Conservation (phyloP, 495 filamentous ascomycete species). For the Aspergillus asperescens region DNA sequence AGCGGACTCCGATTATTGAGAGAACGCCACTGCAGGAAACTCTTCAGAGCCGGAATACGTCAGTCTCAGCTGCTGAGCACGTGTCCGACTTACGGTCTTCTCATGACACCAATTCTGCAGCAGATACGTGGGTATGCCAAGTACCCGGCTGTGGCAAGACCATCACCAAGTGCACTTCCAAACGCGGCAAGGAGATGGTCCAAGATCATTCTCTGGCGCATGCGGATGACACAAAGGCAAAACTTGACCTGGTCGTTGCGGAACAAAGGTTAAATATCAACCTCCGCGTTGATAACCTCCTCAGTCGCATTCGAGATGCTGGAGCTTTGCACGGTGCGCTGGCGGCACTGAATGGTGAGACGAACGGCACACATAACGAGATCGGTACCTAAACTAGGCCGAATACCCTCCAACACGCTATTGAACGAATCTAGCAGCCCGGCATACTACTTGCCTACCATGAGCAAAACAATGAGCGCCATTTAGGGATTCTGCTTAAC, state of each 20-base stretch:
- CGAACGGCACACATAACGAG: conserved; percentile 7
- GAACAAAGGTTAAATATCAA: conserved; percentile 39
- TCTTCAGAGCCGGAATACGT: conserved; percentile 25
- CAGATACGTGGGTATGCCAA: conserved; percentile 66
- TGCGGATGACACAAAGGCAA: conserved; percentile 55
- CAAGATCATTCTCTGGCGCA: conserved; percentile 61
- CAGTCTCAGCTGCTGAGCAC: conserved; percentile 19
- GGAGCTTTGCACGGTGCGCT: conserved; percentile 17
- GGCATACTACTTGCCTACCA: background rate
- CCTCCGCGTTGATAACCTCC: conserved; percentile 37
- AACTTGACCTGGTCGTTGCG: conserved; percentile 52
- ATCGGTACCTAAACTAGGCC: conserved; percentile 7
- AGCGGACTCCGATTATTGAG: conserved; percentile 27
- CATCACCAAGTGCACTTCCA: conserved; percentile 53
- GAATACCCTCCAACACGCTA: background rate
- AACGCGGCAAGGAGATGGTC: conserved; percentile 54
- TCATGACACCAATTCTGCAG: conserved; percentile 38
- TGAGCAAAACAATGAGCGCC: no score
- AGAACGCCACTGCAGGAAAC: conserved; percentile 36
- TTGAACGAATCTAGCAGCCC: background rate
- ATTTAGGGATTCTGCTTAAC: no score
- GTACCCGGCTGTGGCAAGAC: conserved; percentile 61
- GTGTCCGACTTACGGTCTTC: conserved; percentile 37
- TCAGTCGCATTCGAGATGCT: conserved; percentile 28
- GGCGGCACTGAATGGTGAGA: conserved; percentile 2